Base-by-base conservation (phyloP, 352 stramenopile species). In the Albugo candida region DNA sequence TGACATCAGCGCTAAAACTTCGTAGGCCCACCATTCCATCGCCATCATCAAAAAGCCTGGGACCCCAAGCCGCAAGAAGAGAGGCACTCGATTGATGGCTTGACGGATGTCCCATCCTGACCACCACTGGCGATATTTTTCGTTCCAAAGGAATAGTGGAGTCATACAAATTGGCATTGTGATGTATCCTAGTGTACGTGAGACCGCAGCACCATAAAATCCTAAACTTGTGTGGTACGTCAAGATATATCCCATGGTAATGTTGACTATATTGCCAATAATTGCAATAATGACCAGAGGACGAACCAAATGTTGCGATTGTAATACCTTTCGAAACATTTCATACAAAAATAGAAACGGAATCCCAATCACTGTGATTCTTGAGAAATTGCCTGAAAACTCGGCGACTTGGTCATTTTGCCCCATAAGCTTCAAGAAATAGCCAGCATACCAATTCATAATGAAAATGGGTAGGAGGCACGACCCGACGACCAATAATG, bases 281-380 rank as follows among this genome's bases (percentile, higher is more conserved):
- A 81, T 60, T 39, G 72, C 68, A 1, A 70, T 41, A 24, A 85
- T 53, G 17, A 88, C 60, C 54, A 70, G 59, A 5, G 80, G 80
- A 1, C 52, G 42, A 13, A 82, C 67, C 6, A 89, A 69, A 50
- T 84, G 80, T 47, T 83, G 63, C 17, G 76, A 65, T 41, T 89
- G 76, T 27, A 79, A 58, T 18, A 85, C 14, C 52, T 85, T 86
- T 35, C 77, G 59, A 21, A 78, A 36, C 51, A 87, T 65, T 53
- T 92, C 75, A 49, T 86, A 92, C 14, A 63, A 17, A 48, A 81
- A 89, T 2, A 83, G 52, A 49, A 82, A 85, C 11, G 79, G 79
- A 19, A 83, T 53, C n/a, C 76, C 72, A 35, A 81, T 68, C 2
- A 88, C 56, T 6, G 75, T 70, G 39, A 65, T 65, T 6, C 55